Evolutionary conservation across 805 yeast species (phyloP).

Genomic region (Blastobotrys mokoenaii): DNA sequence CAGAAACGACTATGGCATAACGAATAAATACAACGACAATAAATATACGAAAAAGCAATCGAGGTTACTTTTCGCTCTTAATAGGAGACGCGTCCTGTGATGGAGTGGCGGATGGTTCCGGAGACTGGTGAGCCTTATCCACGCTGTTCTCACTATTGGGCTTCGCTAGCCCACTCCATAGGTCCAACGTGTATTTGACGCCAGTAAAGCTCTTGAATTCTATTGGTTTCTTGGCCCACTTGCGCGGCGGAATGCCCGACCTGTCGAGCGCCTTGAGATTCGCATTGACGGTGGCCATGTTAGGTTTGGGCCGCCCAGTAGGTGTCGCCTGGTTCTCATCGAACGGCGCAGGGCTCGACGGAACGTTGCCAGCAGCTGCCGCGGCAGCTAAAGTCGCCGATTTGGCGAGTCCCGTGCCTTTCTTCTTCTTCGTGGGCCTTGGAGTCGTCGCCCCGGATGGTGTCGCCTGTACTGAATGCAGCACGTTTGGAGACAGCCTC

Average conservation of each 20-base stretch:
- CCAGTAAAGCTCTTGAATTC: constrained; percentile 40
- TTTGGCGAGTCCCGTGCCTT: background rate
- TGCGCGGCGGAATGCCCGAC: constrained; percentile 35
- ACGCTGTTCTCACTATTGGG: background rate
- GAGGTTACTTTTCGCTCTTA: no score
- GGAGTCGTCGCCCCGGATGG: constrained; percentile 1
- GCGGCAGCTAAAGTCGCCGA: background rate
- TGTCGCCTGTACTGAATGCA: background rate
- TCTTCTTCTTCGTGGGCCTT: background rate
- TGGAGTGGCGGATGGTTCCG: no score
- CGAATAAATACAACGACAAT: no score
- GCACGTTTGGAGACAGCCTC: constrained; percentile 4
- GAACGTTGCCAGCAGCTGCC: background rate
- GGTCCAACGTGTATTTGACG: constrained; percentile 27
- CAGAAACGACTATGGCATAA: no score
- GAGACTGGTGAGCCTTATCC: no score
- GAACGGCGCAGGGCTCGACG: background rate
- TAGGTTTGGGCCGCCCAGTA: constrained; percentile 17
- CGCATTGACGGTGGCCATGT: constrained; percentile 27
- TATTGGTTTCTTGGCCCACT: constrained; percentile 36
- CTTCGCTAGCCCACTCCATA: constrained; percentile 33
- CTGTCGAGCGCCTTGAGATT: constrained; percentile 34
- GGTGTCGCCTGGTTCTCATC: background rate
- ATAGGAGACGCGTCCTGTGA: no score
- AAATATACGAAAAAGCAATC: no score